Percentiles rank a stretch among this genome's conserved stretches.
These are phyloP conservation scores for Phytophthora ohioensis DNA, from an alignment of 352 stramenopile species.

Conservation along the genomic window DNA sequence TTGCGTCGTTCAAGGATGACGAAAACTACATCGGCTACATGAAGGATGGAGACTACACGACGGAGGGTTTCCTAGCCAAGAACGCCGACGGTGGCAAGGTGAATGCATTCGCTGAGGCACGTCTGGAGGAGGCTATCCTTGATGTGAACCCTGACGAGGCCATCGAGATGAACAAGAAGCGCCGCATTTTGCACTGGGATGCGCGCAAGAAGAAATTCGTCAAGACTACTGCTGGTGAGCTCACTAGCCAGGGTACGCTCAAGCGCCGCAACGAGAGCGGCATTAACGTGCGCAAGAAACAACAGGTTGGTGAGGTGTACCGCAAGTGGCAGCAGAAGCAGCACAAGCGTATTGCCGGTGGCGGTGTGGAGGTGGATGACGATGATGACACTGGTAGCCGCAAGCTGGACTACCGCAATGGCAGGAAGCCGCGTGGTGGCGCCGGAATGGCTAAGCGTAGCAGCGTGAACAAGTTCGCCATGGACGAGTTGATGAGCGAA, in stretches of 20 bases:
- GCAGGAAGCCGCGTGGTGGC: constrained; percentile 67
- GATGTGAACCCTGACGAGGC: constrained; percentile 98
- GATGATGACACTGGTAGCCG: constrained; percentile 52
- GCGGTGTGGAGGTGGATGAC: constrained; percentile 73
- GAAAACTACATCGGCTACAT: constrained; percentile 91
- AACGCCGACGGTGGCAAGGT: constrained; percentile 79
- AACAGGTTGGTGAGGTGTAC: constrained; percentile 92
- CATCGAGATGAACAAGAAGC: constrained; percentile 97
- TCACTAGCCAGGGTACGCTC: constrained; percentile 81
- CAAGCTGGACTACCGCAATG: constrained; percentile 83
- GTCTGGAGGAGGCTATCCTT: constrained; percentile 96
- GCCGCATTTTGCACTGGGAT: constrained; percentile 99
- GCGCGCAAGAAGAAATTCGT: constrained; percentile 98
- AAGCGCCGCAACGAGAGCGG: constrained; percentile 90
- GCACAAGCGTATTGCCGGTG: constrained; percentile 83
- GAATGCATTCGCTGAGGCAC: constrained; percentile 81
- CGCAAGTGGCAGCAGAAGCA: constrained; percentile 94
- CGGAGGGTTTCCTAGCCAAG: constrained; percentile 78
- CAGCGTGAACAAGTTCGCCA: constrained; percentile 81
- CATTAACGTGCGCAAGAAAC: constrained; percentile 86
- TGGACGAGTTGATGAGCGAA: constrained; percentile 82
- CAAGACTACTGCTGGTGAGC: constrained; percentile 92
- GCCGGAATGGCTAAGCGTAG: constrained; percentile 45
- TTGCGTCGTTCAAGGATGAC: constrained; percentile 72
- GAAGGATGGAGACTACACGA: constrained; percentile 81